These are phyloP conservation scores for Verbena officinalis DNA, from an alignment of 257 asterid genomes.

Conservation along the genomic window DNA sequence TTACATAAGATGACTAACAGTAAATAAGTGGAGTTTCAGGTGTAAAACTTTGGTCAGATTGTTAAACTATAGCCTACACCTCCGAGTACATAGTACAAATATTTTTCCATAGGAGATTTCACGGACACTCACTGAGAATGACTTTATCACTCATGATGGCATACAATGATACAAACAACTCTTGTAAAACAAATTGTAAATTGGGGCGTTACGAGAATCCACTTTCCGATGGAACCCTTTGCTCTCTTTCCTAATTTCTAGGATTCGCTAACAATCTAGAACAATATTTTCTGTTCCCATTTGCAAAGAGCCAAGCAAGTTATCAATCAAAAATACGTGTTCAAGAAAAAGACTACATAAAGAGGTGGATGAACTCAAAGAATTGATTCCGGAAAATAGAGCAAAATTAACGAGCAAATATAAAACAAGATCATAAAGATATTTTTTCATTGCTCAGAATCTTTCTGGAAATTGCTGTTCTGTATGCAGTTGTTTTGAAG, in stretches of 20 bases:
- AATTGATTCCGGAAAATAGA: not conserved
- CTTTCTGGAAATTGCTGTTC: too few relatives aligned
- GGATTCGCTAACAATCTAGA: not conserved
- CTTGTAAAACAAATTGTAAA: not conserved
- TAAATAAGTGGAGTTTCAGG: too few relatives aligned
- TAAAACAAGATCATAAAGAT: not conserved
- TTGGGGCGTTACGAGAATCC: not conserved
- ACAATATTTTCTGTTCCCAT: not conserved
- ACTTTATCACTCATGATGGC: not conserved
- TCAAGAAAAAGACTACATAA: not conserved
- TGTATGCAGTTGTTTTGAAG: not conserved
- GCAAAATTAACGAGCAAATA: not conserved
- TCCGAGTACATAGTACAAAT: not conserved
- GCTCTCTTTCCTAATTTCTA: not conserved
- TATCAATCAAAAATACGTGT: not conserved
- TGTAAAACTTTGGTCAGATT: not conserved
- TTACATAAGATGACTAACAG: too few relatives aligned
- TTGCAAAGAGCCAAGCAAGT: not conserved
- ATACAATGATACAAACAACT: not conserved
- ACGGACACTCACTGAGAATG: not conserved
- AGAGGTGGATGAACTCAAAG: not conserved
- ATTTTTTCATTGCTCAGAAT: too few relatives aligned
- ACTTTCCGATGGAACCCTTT: not conserved
- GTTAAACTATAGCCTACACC: not conserved
- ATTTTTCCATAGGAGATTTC: not conserved